These are phyloP conservation scores for Aspergillus nanangensis DNA, from an alignment of 495 filamentous ascomycete species.

Conservation along the genomic window DNA sequence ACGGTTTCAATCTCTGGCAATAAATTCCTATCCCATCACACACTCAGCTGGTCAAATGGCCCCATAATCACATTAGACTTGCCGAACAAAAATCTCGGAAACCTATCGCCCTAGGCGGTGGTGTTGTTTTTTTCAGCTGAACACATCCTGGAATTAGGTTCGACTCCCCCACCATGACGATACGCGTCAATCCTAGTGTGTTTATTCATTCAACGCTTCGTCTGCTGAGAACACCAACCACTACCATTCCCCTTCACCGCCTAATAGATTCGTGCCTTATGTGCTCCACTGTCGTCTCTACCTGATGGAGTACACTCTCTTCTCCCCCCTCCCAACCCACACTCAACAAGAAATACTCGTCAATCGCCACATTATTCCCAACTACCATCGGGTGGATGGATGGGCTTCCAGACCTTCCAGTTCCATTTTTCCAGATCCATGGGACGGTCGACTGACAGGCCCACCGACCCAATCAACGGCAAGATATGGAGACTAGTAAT, in stretches of 20 bases:
- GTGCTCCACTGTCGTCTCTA: neutral
- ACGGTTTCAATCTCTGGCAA: no score
- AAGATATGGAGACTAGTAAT: neutral
- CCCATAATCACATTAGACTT: no score
- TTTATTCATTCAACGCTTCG: no score
- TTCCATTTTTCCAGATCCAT: slow-evolving; percentile 11
- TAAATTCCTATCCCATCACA: no score
- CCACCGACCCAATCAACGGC: slow-evolving; percentile 6
- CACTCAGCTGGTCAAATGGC: no score
- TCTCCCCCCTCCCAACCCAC: neutral
- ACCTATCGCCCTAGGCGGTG: no score
- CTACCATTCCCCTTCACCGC: neutral
- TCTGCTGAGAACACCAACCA: neutral
- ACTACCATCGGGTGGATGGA: no score
- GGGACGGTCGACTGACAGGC: slow-evolving; percentile 8
- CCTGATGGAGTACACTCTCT: neutral
- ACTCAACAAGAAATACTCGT: slow-evolving; percentile 1
- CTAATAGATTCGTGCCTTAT: neutral
- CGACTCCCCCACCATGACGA: slow-evolving; percentile 5
- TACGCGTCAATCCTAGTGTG: no score
- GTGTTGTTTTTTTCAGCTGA: neutral
- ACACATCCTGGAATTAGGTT: no score
- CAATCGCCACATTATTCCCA: slow-evolving; percentile 11
- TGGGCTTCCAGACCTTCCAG: slow-evolving; percentile 6
- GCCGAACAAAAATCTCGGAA: no score